phyloP scores from a whole-genome alignment of 2,329 filamentous ascomycete genomes.

The Stromatinia cepivora region DNA sequence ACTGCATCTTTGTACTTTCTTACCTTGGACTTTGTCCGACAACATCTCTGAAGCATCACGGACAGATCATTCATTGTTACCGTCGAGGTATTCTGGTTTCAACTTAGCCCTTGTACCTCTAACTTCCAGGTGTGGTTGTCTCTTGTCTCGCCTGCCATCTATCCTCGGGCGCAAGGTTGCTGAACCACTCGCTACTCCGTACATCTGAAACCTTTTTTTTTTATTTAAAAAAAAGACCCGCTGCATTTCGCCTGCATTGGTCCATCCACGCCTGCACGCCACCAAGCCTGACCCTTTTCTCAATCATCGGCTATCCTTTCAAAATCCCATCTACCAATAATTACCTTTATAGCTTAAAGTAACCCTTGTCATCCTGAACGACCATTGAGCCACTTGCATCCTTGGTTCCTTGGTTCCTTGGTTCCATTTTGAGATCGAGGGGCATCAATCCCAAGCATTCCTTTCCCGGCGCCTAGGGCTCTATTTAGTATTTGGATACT shows the following conservation, averaged over 20 bases:
- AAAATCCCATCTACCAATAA: slow-evolving; percentile 6
- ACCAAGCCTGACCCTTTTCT: slow-evolving; percentile 20
- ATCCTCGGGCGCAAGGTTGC: slow-evolving; percentile 22
- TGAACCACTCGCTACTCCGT: background rate
- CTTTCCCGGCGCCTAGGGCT: slow-evolving; percentile 23
- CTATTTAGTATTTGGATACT: slow-evolving; percentile 11
- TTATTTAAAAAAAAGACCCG: slow-evolving; percentile 6
- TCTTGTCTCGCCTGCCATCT: slow-evolving; percentile 21
- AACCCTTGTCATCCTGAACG: slow-evolving; percentile 19
- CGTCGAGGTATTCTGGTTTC: slow-evolving; percentile 13
- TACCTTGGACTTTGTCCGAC: slow-evolving; percentile 1
- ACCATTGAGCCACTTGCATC: slow-evolving; percentile 22
- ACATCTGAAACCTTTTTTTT: slow-evolving; percentile 22
- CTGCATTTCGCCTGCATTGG: slow-evolving; percentile 13
- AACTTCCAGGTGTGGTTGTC: slow-evolving; percentile 13
- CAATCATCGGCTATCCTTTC: slow-evolving; percentile 12
- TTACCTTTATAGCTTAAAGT: slow-evolving; percentile 11
- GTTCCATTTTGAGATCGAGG: slow-evolving; percentile 23
- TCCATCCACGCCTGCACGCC: slow-evolving; percentile 14
- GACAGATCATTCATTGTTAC: slow-evolving; percentile 15
- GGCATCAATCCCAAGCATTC: slow-evolving; percentile 23
- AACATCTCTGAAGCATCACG: slow-evolving; percentile 12
- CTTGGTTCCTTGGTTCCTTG: slow-evolving; percentile 13
- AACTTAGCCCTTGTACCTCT: slow-evolving; percentile 15
- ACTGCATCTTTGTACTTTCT: background rate